These are phyloP conservation scores for Tulasnella sp. DNA, from an alignment of 768 basidiomycete species.

Conservation along the genomic window DNA sequence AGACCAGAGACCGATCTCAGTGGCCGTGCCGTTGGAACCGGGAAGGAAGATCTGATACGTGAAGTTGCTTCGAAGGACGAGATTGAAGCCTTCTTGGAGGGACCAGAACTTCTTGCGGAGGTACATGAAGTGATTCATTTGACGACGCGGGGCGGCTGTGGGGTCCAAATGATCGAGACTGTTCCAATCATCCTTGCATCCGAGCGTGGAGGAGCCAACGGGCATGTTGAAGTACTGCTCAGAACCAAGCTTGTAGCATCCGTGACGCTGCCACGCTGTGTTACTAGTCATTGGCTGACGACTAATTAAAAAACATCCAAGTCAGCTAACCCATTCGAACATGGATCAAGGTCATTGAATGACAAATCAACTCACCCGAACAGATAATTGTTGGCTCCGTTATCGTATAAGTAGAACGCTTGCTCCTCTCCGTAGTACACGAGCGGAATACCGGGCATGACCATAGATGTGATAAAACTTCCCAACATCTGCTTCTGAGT, in stretches of 20 bases:
- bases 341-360: too few relatives aligned
- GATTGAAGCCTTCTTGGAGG: constrained; percentile 76
- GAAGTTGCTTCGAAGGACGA: constrained; percentile 81
- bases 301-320: constrained; percentile 31
- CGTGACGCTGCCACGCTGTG: constrained; percentile 85
- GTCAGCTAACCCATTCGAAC: not conserved
- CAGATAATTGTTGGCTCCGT: constrained; percentile 84
- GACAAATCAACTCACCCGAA: constrained; percentile 51
- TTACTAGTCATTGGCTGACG: constrained; percentile 85
- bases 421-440: constrained; percentile 93
- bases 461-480: constrained; percentile 63
- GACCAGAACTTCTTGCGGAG: constrained; percentile 59
- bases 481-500: constrained; percentile 64
- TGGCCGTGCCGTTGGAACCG: constrained; percentile 69
- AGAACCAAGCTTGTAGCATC: constrained; percentile 84
- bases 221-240: constrained; percentile 92
- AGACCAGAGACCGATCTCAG: constrained; percentile 86
- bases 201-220: constrained; percentile 63
- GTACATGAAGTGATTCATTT: constrained; percentile 62
- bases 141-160: constrained; percentile 62
- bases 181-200: constrained; percentile 87
- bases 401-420: constrained; percentile 72
- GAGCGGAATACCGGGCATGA: constrained; percentile 82
- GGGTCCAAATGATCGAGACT: constrained; percentile 92
- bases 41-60: constrained; percentile 67